Evolutionary conservation across 192 early-diverging fungal genomes (phyloP), one percentile per base, ranked within the genome.

Genomic region (Coemansia reversa): DNA sequence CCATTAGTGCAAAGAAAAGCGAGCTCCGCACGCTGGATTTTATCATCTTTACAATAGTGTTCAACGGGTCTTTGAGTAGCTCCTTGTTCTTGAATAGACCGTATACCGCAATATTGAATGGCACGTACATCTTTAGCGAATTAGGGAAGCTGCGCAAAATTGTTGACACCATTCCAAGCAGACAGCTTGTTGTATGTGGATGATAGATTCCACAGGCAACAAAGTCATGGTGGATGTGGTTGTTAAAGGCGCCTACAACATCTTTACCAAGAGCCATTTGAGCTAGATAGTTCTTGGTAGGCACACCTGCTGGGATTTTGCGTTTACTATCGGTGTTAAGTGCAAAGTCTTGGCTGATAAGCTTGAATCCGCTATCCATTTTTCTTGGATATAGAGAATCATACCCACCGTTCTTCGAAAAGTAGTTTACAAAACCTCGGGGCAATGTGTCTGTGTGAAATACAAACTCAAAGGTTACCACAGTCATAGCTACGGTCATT

Each of bases 201-300:
- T 91, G 89, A 55, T 85, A 74, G 50, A 89, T 24, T 1, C 85
- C 86, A 42, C 89, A 91, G 25, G 82, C 63, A 16, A 84, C 74
- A 51, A 63, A 81, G 62, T 84, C 66, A 56, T 89, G 87, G 9
- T 77, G 79, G 16, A 89, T 51, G 3, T 57, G 49, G 4, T 61
- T 60, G 9, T 71, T 75, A 4, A 84, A 67, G 6, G 83, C 62
- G 2, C 66, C 72, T 4, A 80, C 71, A 48, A 88, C 75, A 61
- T 84, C 83, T 4, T 70, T 70, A 20, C 85, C 84, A 51, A 84
- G 80, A 7, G 87, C 84, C 23, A 81, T 66, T 14, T 79, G 53
- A 2, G 85, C 63, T 28, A 90, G 62, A 58, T 76, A 84, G 20
- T 85, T 79, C 62, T 74, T 76, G 28, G 81, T 84, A 3, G 83